Evolutionary conservation across 2,329 filamentous ascomycete genomes (phyloP), one percentile per base, ranked within the genome.

Genomic region (Didymella segeticola): DNA sequence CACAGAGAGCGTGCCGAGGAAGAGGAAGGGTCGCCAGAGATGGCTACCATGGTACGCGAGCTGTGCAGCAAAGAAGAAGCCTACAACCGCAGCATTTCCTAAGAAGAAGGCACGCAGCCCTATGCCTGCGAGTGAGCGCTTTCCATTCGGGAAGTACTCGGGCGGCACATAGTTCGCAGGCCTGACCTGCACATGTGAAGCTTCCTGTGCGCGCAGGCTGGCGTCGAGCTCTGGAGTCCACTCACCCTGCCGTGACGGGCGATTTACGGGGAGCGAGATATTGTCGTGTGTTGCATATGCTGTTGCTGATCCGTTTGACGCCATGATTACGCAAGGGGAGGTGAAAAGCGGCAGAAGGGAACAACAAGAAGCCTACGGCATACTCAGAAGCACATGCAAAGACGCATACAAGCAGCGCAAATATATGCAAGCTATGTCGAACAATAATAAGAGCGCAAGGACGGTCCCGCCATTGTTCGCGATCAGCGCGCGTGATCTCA

Each of bases 1-100:
- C 25, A 89, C 66, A 22, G 88, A 83, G 41, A 98, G 86, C 12
- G 86, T 79, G 45, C 79, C 78, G 41, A 89, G 68, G 78, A 93
- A 93, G 72, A 83, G 80, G 8, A 82, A 80, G 1, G 84, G 72
- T 19, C 86, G 79, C 86, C 86, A 89, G 48, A 84, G 70, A 4
- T 77, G 73, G 33, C 69, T 77, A 11, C 65, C 62, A 30, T 68
- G 53, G 55, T 70, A 69, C 50, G 61, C 53, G 30, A 72, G 61
- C 25, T 68, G 43, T 23, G 61, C 45, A 34, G 75, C 64, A 27
- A 71, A 49, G 19, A 75, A 42, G 15, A 75, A 47, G 37, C 75
- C 70, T 10, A 70, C 42, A 1, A 74, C 66, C 20, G 77, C 64
- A n/a, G 66, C 60, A 26, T 70, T 60, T 17, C 80, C 80, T 1